Evolutionary conservation across 2,329 filamentous ascomycete species (phyloP), one percentile per base, ranked within the genome.

Genomic region (Malbranchea zuffiana): DNA sequence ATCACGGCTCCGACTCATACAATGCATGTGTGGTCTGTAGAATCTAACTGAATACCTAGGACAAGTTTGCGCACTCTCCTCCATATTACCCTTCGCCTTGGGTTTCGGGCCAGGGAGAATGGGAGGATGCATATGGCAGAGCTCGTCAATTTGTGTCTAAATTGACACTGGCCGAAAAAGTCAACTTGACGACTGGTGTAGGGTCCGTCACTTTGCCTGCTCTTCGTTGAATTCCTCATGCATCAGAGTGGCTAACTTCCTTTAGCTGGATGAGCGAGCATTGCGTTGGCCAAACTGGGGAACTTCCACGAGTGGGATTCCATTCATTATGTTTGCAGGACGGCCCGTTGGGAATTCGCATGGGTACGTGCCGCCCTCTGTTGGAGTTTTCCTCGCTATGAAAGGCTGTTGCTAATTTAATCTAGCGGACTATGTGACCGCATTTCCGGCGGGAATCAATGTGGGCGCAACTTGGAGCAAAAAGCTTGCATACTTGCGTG

Each of bases 181-280:
- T 96, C 60, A 96, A 96, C 59, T 59, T 98, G 46, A 96, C 88
- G 2, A 95, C 87, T 1, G 88, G 88, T 57, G 74, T 81, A 45
- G 86, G 86, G 74, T 88, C 63, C 58, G 76, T 63, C 48, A 3
- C 5, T 11, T 23, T 10, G 16, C 23, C 4, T 12, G 18, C 7
- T 6, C n/a, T n/a, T n/a, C n/a, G n/a, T n/a, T 18, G 24, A 1
- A 11, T 24, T n/a, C 5, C 7, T 30, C 18, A 6, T 5, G 13
- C 12, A 13, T 12, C 15, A 30, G 15, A 31, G 8, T 2, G n/a
- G 12, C 30, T 8, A 27, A 25, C 30, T 34, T 12, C 20, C 17
- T 13, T 10, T 35, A 76, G 75, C 28, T 84, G 79, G 79, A 57
- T 71, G 57, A 64, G 72, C 33, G 82, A 82, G 43, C 68, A 72